Evolutionary conservation across 2,329 filamentous ascomycete species (phyloP), one percentile per base, ranked within the genome.

Genomic region (Fusarium sp.): DNA sequence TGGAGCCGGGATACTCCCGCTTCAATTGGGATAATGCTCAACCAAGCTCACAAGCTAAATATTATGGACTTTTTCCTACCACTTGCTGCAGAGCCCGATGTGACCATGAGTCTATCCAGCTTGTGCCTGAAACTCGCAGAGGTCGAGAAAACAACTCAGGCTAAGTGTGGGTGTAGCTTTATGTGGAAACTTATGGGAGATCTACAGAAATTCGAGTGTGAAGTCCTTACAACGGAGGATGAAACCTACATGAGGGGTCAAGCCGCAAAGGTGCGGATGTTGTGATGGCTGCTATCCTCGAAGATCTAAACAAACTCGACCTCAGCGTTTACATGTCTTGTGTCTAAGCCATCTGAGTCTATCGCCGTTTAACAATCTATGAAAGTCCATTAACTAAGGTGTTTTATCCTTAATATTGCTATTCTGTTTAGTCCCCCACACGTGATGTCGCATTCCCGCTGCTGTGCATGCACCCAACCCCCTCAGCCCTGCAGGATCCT

Each of bases 401-500:
- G 17, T 37, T n/a, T 10, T 5, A 4, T 37, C 17, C 8, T 37
- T n/a, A 2, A 37, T 37, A 8, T 37, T 37, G 17, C 19, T 10
- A 37, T 37, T 37, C 9, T 20, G 40, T 10, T 46, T 37, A 33
- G 35, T 46, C 15, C 32, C 63, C 46, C 41, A 41, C 66, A 68
- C 66, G 66, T 68, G 66, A 70, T 63, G 25, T 15, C 33, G 5
- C n/a, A 27, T 45, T 44, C 19, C 20, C 30, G 41, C 47, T 50
- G 35, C 19, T 19, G 8, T 27, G 43, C 23, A 35, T 58, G 43
- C 23, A 35, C 55, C 50, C 56, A 41, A 54, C 17, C 45, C 35
- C 33, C 25, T 62, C 68, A 73, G 63, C 66, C 59, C 56, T 72
- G 61, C 49, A 35, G 20, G 15, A 32, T 46, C 23, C 13, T 39